Base-by-base conservation (phyloP, 805 yeast species). In the Metschnikowia lachancei region DNA sequence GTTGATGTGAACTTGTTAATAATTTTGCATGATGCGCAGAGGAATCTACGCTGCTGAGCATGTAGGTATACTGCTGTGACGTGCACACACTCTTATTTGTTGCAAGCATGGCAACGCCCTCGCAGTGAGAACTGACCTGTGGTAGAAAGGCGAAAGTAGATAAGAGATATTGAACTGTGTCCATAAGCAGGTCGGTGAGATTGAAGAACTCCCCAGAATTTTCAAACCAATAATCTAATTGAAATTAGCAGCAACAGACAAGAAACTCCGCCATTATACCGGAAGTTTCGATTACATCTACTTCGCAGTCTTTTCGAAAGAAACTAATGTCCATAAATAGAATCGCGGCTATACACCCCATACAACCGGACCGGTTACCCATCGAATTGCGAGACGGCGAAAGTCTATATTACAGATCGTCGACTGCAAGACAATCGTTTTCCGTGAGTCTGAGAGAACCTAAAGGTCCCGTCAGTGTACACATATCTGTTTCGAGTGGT, bases 401-500 rank as follows among this genome's bases (percentile, higher is more conserved):
- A 36, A 17, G 5, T 2, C 43, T 63, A 13, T 39, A 20, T 13
- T 62, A 44, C 20, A 36, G 36, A 30, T 43, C 60, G 2, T 39
- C 49, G 1, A 43, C 64, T 2, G 18, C 55, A 4, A 54, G 76
- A 36, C 75, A 72, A 49, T 43, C 63, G 1, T 54, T 72, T 16
- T 17, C 55, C 1, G 59, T 71, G 1, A 45, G 18, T 7, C 66
- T 60, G 63, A 43, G 39, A 17, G 52, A 52, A 10, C 35, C 51
- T 5, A 36, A 28, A 7, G 24, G 44, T 9, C 41, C 41, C 14
- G 42, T 45, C 22, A 43, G 43, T 7, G 49, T 67, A n/a, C 53
- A 61, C 18, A 65, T 71, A n/a, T 44, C 51, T 3, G 68, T 70
- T 8, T 45, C 57, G 4, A 70, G 66, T 42, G 82, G 81, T 1